Conservation (phyloP, 495 filamentous ascomycete genomes). For the Aspergillus asperescens region DNA sequence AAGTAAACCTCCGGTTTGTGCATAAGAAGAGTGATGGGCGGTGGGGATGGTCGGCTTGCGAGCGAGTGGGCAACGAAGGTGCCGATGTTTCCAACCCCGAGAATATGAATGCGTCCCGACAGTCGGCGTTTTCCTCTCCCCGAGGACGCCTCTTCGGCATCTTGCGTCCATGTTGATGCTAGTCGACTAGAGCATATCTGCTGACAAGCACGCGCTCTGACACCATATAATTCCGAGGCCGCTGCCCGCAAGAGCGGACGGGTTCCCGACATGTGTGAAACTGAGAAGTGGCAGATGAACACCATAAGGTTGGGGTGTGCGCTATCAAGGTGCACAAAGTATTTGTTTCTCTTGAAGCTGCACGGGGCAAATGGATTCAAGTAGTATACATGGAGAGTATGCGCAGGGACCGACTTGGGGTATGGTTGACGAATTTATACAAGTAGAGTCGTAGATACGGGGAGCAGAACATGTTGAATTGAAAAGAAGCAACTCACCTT, state of each 20-base stretch:
- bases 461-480: too few relatives aligned
- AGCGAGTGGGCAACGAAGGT: conserved; percentile 58
- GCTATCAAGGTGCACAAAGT: not conserved
- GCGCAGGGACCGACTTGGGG: not conserved
- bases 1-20: conserved; percentile 33
- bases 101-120: conserved; percentile 51
- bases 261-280: conserved; percentile 32
- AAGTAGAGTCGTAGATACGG: too few relatives aligned
- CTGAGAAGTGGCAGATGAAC: conserved; percentile 22
- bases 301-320: not conserved
- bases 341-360: not conserved
- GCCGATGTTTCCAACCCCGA: conserved; percentile 55
- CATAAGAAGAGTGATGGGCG: conserved; percentile 54
- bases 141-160: conserved; percentile 23
- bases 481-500: too few relatives aligned
- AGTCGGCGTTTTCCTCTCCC: conserved; percentile 21
- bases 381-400: not conserved
- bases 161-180: conserved; percentile 32
- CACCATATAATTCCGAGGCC: conserved; percentile 18
- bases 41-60: conserved; percentile 50
- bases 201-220: not conserved
- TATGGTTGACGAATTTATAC: too few relatives aligned
- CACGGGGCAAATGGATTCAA: not conserved
- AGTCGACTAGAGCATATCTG: conserved; percentile 11
- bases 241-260: conserved; percentile 39